A percentile compares a stretch with the other conserved stretches of the same genome.
Evolutionary conservation across 371 early-diverging fungal species (phyloP).

Genomic region (Parasitella parasitica): DNA sequence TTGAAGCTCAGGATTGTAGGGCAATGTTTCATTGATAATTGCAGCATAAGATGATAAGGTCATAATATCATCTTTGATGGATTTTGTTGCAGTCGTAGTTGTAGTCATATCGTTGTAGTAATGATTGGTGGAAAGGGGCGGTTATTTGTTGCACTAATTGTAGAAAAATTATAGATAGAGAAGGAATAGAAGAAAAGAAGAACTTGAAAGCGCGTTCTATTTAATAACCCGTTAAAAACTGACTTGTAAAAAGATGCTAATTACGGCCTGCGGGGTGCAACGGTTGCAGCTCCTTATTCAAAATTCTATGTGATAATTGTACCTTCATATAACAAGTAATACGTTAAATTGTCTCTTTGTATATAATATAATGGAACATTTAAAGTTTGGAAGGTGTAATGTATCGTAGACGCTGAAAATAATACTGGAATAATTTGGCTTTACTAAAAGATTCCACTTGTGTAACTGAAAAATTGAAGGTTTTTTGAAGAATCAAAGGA

Average conservation of each 20-base stretch:
- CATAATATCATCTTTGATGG: slow-evolving; percentile 9
- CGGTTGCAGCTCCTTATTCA: neutral
- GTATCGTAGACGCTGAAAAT: neutral
- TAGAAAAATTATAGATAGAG: neutral
- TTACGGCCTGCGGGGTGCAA: neutral
- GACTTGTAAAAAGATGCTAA: neutral
- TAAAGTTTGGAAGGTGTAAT: neutral
- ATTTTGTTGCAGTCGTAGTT: neutral
- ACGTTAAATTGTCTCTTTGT: neutral
- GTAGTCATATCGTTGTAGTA: neutral
- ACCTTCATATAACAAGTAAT: neutral
- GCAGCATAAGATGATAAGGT: slow-evolving; percentile 8
- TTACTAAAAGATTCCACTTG: slow-evolving; percentile 1
- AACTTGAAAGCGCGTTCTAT: neutral
- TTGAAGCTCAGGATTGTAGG: slow-evolving; percentile 26
- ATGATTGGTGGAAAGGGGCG: slow-evolving; percentile 1
- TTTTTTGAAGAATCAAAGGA: neutral
- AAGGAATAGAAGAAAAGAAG: slow-evolving; percentile 1
- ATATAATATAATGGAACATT: too few relatives aligned
- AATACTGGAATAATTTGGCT: neutral
- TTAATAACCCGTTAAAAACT: neutral
- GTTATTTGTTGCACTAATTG: slow-evolving; percentile 6
- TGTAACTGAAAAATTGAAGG: neutral
- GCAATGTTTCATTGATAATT: slow-evolving; percentile 10
- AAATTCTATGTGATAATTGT: neutral